phyloP scores from a whole-genome alignment of 352 stramenopile genomes.

The Globisporangium takayamanum region DNA sequence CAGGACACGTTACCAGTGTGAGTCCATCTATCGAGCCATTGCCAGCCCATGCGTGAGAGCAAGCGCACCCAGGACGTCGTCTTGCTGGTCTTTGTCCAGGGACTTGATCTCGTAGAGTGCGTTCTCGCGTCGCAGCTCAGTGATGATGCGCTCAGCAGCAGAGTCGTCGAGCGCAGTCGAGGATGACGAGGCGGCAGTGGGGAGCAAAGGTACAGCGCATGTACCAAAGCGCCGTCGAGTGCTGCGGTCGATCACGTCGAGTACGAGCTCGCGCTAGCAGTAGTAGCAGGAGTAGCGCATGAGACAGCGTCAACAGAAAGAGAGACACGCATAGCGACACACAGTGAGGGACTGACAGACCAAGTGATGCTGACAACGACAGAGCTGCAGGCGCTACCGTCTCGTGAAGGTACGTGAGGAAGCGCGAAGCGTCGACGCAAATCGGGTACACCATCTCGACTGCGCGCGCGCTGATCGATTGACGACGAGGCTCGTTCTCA shows the following conservation, averaged over 20 bases:
- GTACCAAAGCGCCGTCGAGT: slow-evolving; percentile 33
- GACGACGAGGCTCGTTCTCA: background rate
- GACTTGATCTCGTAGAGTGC: slow-evolving; percentile 37
- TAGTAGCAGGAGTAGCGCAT: background rate
- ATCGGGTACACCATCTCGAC: slow-evolving; percentile 18
- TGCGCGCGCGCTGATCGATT: background rate
- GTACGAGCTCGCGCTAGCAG: slow-evolving; percentile 22
- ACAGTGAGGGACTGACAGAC: background rate
- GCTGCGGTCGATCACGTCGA: slow-evolving; percentile 58
- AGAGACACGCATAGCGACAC: background rate
- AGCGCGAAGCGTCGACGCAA: slow-evolving; percentile 4
- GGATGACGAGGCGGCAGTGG: background rate
- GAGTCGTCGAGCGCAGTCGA: background rate
- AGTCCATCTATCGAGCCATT: too few species aligned
- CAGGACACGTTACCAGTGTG: background rate
- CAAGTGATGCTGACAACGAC: background rate
- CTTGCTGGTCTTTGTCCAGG: slow-evolving; percentile 1
- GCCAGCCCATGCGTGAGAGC: too few species aligned
- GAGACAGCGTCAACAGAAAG: too few species aligned
- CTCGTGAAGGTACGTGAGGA: slow-evolving; percentile 13
- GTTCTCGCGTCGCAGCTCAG: slow-evolving; percentile 18
- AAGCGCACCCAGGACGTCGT: slow-evolving; percentile 11
- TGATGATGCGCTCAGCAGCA: slow-evolving; percentile 16
- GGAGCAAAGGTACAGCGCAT: slow-evolving; percentile 21
- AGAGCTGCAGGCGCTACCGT: slow-evolving; percentile 5